A percentile compares a stretch with the other conserved stretches of the same genome.
These are phyloP conservation scores for Cercospora brassicicola DNA, from an alignment of 2,329 filamentous ascomycete species.

Conservation along the genomic window DNA sequence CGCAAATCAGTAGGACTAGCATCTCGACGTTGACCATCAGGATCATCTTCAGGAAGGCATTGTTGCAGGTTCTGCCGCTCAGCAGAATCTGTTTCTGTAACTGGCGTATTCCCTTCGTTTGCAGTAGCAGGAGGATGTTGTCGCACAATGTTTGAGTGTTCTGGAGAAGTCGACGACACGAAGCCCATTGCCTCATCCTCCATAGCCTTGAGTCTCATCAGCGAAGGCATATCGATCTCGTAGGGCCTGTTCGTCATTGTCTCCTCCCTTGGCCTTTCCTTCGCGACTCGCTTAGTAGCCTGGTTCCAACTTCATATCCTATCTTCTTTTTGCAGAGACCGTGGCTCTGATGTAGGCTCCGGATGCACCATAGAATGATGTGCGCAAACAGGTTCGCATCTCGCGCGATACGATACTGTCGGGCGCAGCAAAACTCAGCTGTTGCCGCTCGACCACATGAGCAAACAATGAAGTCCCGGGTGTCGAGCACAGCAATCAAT, in stretches of 20 bases:
- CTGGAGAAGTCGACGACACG: neutral
- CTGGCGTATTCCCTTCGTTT: neutral
- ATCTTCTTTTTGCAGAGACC: too few relatives aligned
- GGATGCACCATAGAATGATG: neutral
- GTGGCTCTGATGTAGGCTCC: too few relatives aligned
- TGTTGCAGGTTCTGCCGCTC: neutral
- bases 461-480: neutral
- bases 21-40: neutral
- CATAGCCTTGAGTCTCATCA: neutral
- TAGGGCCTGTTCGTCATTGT: conserved; percentile 10
- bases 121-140: neutral
- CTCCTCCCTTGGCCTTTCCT: neutral
- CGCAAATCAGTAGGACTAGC: neutral
- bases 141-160: too few relatives aligned
- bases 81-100: neutral
- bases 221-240: conserved; percentile 2
- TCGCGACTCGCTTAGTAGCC: too few relatives aligned
- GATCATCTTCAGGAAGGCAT: neutral
- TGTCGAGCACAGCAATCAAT: neutral
- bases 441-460: neutral
- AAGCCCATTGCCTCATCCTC: neutral
- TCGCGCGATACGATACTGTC: neutral
- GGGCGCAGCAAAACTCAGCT: neutral
- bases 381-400: neutral
- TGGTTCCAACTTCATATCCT: too few relatives aligned